These are phyloP conservation scores for Seminavis robusta DNA, from an alignment of 108 stramenopile genomes.

Conservation along the genomic window DNA sequence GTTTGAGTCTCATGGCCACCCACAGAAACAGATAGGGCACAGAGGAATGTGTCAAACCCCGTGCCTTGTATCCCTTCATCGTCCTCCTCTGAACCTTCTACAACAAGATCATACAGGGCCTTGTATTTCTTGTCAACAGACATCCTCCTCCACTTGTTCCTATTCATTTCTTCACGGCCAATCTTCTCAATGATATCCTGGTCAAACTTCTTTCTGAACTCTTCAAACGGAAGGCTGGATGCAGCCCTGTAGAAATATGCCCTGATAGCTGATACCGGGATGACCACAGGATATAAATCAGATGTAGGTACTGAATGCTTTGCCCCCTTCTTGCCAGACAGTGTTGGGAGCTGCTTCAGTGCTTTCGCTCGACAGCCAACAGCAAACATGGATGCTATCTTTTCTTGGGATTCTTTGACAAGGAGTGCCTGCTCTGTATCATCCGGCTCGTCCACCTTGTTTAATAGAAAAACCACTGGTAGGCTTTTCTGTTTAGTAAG, in stretches of 20 bases:
- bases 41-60: conserved; percentile 21
- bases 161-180: conserved; percentile 18
- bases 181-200: conserved; percentile 14
- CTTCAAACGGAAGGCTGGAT: conserved; percentile 10
- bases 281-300: conserved; percentile 1
- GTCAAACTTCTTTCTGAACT: conserved; percentile 31
- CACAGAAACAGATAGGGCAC: conserved; percentile 1
- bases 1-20: conserved; percentile 21
- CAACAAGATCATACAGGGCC: conserved; percentile 10
- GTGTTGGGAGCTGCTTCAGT: too few species aligned
- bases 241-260: conserved; percentile 23
- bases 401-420: conserved; percentile 3
- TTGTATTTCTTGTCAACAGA: conserved; percentile 6
- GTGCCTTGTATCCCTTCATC: conserved; percentile 19
- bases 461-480: conserved; percentile 13
- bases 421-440: conserved; percentile 5
- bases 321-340: too few species aligned
- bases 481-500: conserved; percentile 1
- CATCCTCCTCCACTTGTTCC: conserved; percentile 17
- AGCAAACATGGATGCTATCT: conserved; percentile 5
- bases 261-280: conserved; percentile 20
- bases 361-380: not conserved
- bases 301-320: not conserved
- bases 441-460: conserved; percentile 33
- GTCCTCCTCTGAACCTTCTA: conserved; percentile 15